Percentiles rank a stretch among this genome's conserved stretches.
phyloP scores from a whole-genome alignment of 2,329 filamentous ascomycete species.

The Aureobasidium namibiae region DNA sequence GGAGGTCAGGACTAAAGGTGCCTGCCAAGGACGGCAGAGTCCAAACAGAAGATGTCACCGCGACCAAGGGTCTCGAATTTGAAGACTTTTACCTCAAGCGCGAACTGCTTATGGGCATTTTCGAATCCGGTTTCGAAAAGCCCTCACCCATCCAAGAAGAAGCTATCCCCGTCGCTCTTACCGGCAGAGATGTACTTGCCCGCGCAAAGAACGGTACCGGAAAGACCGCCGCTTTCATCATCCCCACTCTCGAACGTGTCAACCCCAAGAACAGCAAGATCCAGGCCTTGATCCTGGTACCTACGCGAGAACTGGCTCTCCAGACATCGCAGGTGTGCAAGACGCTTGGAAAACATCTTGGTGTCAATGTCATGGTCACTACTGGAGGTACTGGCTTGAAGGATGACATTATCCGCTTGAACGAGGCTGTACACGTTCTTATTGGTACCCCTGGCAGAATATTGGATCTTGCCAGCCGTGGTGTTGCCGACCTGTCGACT shows the following conservation, averaged over 20 bases:
- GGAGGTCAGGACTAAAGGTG: slow-evolving; percentile 65
- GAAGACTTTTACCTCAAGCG: slow-evolving; percentile 95
- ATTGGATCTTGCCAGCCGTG: slow-evolving; percentile 90
- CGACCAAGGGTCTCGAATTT: slow-evolving; percentile 94
- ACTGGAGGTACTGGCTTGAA: slow-evolving; percentile 91
- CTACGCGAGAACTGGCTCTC: slow-evolving; percentile 91
- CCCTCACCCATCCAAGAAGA: slow-evolving; percentile 99
- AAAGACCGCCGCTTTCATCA: slow-evolving; percentile 97
- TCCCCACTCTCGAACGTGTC: slow-evolving; percentile 88
- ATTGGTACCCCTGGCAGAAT: slow-evolving; percentile 96
- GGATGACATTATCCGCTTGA: slow-evolving; percentile 91
- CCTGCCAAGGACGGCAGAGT: slow-evolving; percentile 67
- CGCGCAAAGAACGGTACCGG: slow-evolving; percentile 97
- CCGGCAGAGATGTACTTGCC: slow-evolving; percentile 88
- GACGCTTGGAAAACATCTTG: slow-evolving; percentile 91
- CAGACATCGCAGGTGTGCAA: slow-evolving; percentile 99
- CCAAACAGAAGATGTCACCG: slow-evolving; percentile 93
- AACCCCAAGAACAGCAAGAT: slow-evolving; percentile 96
- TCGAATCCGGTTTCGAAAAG: slow-evolving; percentile 97
- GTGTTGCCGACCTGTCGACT: slow-evolving; percentile 89
- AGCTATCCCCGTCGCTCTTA: slow-evolving; percentile 91
- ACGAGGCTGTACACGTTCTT: slow-evolving; percentile 92
- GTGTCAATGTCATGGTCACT: slow-evolving; percentile 98
- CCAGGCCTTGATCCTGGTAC: slow-evolving; percentile 91
- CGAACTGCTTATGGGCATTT: slow-evolving; percentile 96